Base-by-base conservation (phyloP, 140 eudicot genomes). In the Bidens hawaiensis region DNA sequence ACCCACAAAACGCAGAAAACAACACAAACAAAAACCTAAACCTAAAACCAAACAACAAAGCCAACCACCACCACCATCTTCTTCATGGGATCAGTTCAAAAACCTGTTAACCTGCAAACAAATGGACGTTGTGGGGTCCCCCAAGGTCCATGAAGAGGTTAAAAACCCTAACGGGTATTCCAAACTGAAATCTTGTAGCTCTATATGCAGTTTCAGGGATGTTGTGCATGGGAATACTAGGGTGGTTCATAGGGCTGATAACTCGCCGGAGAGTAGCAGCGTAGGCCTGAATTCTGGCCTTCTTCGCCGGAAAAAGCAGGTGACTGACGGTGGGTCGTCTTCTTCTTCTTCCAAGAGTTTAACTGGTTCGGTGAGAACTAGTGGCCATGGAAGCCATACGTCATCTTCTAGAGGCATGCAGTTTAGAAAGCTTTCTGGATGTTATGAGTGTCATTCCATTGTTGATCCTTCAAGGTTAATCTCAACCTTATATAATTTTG, bases 401-500 rank as follows among this genome's bases (percentile, higher is more conserved):
- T 74, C 69, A 5, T 78, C 76, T 14, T 69, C 82, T 12, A 86
- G 81, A 64, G 88, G 76, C 53, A 90, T 90, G 81, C 93, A 86
- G 2, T 86, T 89, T 33, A 81, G 89, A 70, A 90, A 81, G 52
- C 73, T 90, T 21, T 86, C 95, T 17, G 95, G 97, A 40, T 90
- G 97, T 59, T 86, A 90, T 64, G 97, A 90, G 65, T 90, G 97
- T 23, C 76, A 90, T 65, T 76, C 86, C 83, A 94, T 90, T 71
- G 87, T 79, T 71, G 97, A 89, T 76, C 95, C 97, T 51, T 18
- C 80, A 80, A 75, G 97, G 89, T 53, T 75, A 85, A 16, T 77
- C 78, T 27, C 31, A 45, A 15, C 16, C 26, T 48, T 8, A 48
- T 24, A n/a, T 3, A 1, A 1, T 50, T n/a, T 17, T 14, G 25